Base-by-base conservation (phyloP, 73 alveolate genomes). In the Blepharisma stoltei region DNA sequence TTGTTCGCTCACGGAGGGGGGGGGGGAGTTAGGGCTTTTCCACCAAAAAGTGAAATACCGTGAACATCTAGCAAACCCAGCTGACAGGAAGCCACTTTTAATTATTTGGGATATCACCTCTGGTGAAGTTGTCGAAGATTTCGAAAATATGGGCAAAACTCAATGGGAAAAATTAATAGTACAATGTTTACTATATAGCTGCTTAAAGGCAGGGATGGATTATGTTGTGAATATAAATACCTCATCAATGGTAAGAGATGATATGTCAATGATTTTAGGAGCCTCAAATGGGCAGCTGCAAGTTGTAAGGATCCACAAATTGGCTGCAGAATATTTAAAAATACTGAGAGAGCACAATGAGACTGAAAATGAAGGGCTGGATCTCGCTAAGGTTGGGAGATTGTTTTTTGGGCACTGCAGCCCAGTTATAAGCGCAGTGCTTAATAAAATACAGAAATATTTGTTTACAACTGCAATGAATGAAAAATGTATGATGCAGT, bases 401-500 rank as follows among this genome's bases (percentile, higher is more conserved):
- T 1, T 9, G 32, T 69, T n/a, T 25, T 14, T 2, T 23, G 67
- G 54, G 1, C 79, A 69, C 20, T 32, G 41, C 41, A 32, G 41
- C 3, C 41, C 41, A 32, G 41, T 32, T 32, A 32, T 32, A 32
- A 32, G 41, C 3, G 41, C 41, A 32, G 41, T 32, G 41, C 41
- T 32, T 32, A 32, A 32, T 32, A 32, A 32, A 32, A 32, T 32
- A 0, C 46, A 25, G 11, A 11, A 60, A 18, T 11, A 60, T 5
- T 60, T 60, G 38, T 60, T 60, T 49, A 27, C 86, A 2, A 78
- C 91, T 47, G 83, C 83, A 5, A 32, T 49, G 1, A 9, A 60
- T 27, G 91, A 83, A 37, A 37, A 79, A 49, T 83, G 91, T 80
- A 73, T 80, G 27, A 66, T 78, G 18, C 54, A 83, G 38, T 87